A percentile compares a stretch with the other conserved stretches of the same genome.
Evolutionary conservation across 768 basidiomycete species (phyloP).

Genomic region (Boletellus ananiceps): DNA sequence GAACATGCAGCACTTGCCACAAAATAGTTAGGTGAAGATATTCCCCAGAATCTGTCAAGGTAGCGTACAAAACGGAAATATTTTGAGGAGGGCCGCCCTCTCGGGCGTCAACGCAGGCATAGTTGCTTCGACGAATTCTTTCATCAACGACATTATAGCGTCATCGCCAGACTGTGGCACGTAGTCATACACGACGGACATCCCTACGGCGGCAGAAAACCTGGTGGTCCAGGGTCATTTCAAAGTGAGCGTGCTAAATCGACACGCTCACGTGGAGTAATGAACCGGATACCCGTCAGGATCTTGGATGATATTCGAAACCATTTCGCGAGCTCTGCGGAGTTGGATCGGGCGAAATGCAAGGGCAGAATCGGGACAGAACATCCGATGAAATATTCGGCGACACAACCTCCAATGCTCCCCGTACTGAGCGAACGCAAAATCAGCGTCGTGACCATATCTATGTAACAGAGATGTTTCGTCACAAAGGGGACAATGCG

Average conservation of each 20-base stretch:
- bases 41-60: background rate
- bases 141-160: background rate
- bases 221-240: background rate
- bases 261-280: background rate
- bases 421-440: background rate
- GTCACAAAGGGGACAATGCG: no score
- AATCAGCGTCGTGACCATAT: conserved; percentile 5
- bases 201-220: background rate
- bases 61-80: conserved; percentile 8
- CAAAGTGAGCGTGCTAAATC: no score
- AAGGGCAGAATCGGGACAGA: background rate
- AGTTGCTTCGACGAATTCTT: background rate
- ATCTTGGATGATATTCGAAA: background rate
- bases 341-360: conserved; percentile 6
- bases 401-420: conserved; percentile 3
- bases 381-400: conserved; percentile 6
- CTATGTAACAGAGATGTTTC: background rate
- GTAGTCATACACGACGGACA: background rate
- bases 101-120: background rate
- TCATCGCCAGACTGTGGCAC: background rate
- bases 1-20: background rate
- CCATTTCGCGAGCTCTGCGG: background rate
- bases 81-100: conserved; percentile 1
- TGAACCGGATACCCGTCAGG: background rate
- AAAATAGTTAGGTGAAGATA: background rate